Percentiles rank a stretch among this genome's conserved stretches.
phyloP scores from a whole-genome alignment of 116 monocot species.

The Phalaenopsis hybrid region DNA sequence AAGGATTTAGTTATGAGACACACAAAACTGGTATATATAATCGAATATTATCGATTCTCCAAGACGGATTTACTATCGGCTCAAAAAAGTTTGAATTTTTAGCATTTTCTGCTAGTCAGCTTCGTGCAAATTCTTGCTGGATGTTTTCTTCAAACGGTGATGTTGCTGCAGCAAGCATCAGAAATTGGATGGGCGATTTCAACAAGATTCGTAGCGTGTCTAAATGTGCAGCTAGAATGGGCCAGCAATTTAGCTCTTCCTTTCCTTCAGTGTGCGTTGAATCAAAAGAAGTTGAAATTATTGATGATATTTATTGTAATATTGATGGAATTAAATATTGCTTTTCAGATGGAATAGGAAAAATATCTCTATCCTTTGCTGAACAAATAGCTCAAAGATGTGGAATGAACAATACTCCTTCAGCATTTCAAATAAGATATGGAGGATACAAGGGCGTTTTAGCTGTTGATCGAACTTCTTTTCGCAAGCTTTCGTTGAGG shows the following conservation, averaged over 20 bases:
- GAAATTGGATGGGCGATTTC: conserved; percentile 95
- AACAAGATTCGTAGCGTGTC: conserved; percentile 70
- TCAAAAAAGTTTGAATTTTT: conserved; percentile 87
- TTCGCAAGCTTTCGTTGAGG: conserved; percentile 73
- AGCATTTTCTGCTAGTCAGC: conserved; percentile 97
- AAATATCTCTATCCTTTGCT: conserved; percentile 74
- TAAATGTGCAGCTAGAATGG: conserved; percentile 99
- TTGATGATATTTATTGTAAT: conserved; percentile 61
- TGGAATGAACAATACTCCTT: conserved; percentile 54
- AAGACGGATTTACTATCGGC: conserved; percentile 62
- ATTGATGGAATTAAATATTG: conserved; percentile 68
- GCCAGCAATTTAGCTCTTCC: conserved; percentile 95
- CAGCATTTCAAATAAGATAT: conserved; percentile 95
- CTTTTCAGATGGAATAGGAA: conserved; percentile 98
- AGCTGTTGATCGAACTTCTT: conserved; percentile 62
- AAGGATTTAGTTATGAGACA: conserved; percentile 45
- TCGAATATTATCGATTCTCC: conserved; percentile 65
- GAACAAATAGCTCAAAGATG: conserved; percentile 52
- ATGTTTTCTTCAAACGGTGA: conserved; percentile 83
- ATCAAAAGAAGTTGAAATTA: conserved; percentile 39
- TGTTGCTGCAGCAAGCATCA: conserved; percentile 53
- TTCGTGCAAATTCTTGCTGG: conserved; percentile 82
- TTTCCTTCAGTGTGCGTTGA: conserved; percentile 50
- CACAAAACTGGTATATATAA: conserved; percentile 53
- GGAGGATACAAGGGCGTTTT: conserved; percentile 95